Conservation (phyloP, 345 rosid genomes). For the Populus pruinosa region DNA sequence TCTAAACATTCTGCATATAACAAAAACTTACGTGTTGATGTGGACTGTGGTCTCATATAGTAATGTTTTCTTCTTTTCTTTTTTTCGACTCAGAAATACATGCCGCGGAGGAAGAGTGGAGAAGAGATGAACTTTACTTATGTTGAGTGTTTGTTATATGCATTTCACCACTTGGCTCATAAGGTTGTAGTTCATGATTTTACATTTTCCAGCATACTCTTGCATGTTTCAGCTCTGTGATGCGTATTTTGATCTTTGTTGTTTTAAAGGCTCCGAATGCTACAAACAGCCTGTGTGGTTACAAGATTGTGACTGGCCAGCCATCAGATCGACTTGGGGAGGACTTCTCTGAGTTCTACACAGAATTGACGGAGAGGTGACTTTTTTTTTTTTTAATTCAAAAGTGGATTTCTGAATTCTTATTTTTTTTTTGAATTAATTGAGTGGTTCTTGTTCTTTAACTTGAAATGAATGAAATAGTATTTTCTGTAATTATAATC, state of each 20-base stretch:
- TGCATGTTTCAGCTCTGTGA: neutral
- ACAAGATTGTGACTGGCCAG: conserved; percentile 94
- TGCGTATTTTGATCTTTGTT: conserved; percentile 26
- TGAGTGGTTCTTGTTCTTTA: neutral
- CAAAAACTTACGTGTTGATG: neutral
- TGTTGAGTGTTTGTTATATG: conserved; percentile 85
- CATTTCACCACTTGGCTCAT: conserved; percentile 87
- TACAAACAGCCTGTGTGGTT: conserved; percentile 89
- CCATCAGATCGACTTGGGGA: conserved; percentile 98
- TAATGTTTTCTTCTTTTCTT: conserved; percentile 13
- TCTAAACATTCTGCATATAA: neutral
- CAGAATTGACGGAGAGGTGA: conserved; percentile 89
- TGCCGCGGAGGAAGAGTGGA: conserved; percentile 87
- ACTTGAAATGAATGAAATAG: neutral
- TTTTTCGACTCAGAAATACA: conserved; percentile 58
- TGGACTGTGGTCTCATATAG: neutral
- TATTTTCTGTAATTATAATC: neutral
- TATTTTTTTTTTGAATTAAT: neutral
- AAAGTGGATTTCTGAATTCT: neutral
- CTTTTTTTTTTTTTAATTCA: neutral
- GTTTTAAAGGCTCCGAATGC: conserved; percentile 87
- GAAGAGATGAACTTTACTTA: conserved; percentile 96
- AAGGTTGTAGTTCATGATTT: conserved; percentile 51
- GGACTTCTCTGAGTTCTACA: conserved; percentile 81
- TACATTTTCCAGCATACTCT: conserved; percentile 2